phyloP scores from a whole-genome alignment of 2,329 filamentous ascomycete species.

The Helotiales sp. region DNA sequence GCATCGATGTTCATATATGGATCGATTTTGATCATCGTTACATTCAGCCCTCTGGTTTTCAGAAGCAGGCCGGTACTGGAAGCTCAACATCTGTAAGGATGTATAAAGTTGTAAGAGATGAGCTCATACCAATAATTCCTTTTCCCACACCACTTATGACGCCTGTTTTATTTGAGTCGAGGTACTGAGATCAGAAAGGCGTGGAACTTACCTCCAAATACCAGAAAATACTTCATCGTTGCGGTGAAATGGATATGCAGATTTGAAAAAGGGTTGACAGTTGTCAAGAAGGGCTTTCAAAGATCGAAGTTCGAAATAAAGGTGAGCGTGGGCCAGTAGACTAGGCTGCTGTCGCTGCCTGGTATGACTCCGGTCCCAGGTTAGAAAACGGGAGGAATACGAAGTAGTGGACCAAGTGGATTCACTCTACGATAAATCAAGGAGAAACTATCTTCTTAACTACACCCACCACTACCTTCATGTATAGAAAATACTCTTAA shows the following conservation, averaged over 20 bases:
- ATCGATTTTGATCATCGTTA: conserved; percentile 73
- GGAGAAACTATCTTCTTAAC: too few species aligned
- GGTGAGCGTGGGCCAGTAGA: background rate
- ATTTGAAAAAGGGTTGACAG: background rate
- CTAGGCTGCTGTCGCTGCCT: background rate
- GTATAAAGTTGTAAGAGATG: background rate
- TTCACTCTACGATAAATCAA: too few species aligned
- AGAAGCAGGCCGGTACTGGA: conserved; percentile 75
- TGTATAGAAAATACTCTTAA: too few species aligned
- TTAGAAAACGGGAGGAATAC: background rate
- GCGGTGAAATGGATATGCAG: background rate
- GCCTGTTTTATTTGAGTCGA: conserved; percentile 36
- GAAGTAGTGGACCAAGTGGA: background rate
- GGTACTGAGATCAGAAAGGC: background rate
- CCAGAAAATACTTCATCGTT: conserved; percentile 78
- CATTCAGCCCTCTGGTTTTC: conserved; percentile 80
- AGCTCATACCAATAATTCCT: conserved; percentile 66
- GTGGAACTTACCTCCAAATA: conserved; percentile 67
- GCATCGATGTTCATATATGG: conserved; percentile 79
- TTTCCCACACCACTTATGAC: conserved; percentile 64
- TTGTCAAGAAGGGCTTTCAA: background rate
- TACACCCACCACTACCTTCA: too few species aligned
- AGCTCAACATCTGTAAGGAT: conserved; percentile 50
- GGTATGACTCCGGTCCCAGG: background rate
- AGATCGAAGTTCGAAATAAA: background rate